These are phyloP conservation scores for Marasmius fiardii DNA, from an alignment of 1,284 basidiomycete genomes.

Conservation along the genomic window DNA sequence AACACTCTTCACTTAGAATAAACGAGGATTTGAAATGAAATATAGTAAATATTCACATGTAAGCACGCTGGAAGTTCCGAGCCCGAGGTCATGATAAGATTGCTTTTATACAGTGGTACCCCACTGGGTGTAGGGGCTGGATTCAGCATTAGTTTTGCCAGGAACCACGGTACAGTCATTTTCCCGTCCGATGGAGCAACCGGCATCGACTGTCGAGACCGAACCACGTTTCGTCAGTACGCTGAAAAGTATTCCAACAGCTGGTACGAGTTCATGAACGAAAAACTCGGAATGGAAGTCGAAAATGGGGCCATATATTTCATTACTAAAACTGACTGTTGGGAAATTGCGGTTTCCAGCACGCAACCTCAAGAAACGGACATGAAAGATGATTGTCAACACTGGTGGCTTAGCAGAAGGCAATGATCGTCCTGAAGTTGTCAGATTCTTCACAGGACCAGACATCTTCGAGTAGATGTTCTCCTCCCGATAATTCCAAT, in stretches of 20 bases:
- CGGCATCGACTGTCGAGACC: conserved; percentile 1
- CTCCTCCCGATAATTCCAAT: neutral
- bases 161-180: conserved; percentile 1
- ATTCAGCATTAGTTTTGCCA: neutral
- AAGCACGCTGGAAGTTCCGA: too few relatives aligned
- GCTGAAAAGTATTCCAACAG: conserved; percentile 2
- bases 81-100: too few relatives aligned
- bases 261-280: conserved; percentile 10
- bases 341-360: conserved; percentile 1
- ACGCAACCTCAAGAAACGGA: neutral
- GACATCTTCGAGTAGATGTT: neutral
- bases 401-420: neutral
- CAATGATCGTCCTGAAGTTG: neutral
- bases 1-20: too few relatives aligned
- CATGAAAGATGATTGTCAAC: neutral
- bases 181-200: conserved; percentile 10
- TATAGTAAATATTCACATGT: too few relatives aligned
- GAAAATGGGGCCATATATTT: conserved; percentile 8
- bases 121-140: too few relatives aligned
- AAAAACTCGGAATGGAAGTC: conserved; percentile 1
- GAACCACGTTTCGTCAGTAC: neutral
- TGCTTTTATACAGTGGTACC: too few relatives aligned
- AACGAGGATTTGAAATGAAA: too few relatives aligned
- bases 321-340: conserved; percentile 6
- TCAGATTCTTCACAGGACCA: neutral